phyloP scores from a whole-genome alignment of 164 flowering plant species.

The Paratinospora sagittata region DNA sequence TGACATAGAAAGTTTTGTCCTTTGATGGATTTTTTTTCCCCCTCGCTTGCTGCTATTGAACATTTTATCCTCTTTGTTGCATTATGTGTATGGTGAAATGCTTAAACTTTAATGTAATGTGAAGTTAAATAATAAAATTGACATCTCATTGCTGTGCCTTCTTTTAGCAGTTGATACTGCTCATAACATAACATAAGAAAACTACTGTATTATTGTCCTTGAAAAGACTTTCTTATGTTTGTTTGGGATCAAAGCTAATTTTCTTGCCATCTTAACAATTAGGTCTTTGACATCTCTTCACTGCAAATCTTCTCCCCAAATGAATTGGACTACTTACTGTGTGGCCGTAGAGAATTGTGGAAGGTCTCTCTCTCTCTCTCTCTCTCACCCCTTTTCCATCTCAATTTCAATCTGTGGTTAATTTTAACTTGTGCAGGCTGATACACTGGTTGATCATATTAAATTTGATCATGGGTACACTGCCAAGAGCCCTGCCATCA shows the following conservation, averaged over 20 bases:
- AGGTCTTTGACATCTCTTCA: constrained; percentile 90
- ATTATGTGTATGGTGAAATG: no score
- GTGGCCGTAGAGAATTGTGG: constrained; percentile 97
- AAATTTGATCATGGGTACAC: constrained; percentile 99
- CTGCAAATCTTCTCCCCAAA: constrained; percentile 83
- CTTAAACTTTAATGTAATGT: no score
- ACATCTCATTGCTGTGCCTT: no score
- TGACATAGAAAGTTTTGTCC: no score
- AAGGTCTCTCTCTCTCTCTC: constrained; percentile 42
- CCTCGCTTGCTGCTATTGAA: no score
- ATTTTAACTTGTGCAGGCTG: constrained; percentile 54
- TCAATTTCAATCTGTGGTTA: not conserved
- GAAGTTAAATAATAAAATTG: no score
- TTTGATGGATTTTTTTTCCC: no score
- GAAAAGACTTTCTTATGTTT: not conserved
- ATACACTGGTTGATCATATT: constrained; percentile 81
- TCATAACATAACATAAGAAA: not conserved
- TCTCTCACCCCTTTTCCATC: not conserved
- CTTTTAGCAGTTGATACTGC: not conserved
- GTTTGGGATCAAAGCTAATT: not conserved
- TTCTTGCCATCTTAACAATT: constrained; percentile 8
- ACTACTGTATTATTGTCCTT: not conserved
- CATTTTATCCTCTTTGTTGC: no score
- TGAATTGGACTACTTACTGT: constrained; percentile 87
- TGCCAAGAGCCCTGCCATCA: constrained; percentile 85